phyloP scores from a whole-genome alignment of 768 basidiomycete species.

The Panellus pusillus region DNA sequence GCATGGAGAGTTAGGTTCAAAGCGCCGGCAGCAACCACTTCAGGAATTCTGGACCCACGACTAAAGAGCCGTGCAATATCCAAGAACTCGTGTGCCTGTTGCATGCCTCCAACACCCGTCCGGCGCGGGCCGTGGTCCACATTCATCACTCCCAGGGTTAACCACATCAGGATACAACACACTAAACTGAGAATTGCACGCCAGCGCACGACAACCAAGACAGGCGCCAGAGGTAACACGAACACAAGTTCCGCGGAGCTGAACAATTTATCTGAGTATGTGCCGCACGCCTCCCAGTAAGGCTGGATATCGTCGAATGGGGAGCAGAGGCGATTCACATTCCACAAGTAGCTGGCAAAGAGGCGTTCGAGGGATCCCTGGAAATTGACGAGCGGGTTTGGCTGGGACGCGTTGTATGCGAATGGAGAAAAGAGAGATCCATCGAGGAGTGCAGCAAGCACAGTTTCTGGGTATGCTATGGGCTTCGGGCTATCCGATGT shows the following conservation, averaged over 20 bases:
- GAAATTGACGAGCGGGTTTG: conserved; percentile 1
- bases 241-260: background rate
- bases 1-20: no score
- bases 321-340: conserved; percentile 8
- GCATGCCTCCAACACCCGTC: no score
- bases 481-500: background rate
- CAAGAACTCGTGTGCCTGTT: no score
- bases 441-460: background rate
- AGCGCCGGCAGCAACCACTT: no score
- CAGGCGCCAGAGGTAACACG: background rate
- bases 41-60: no score
- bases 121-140: no score
- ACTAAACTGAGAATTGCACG: conserved; percentile 7
- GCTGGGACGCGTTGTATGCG: background rate
- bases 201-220: conserved; percentile 6
- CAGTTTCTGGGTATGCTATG: background rate
- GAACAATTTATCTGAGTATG: background rate
- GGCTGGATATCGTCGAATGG: conserved; percentile 1
- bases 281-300: background rate
- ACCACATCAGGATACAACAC: conserved; percentile 1
- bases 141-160: background rate
- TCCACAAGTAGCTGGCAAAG: conserved; percentile 12
- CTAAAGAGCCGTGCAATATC: no score
- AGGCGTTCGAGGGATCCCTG: conserved; percentile 1
- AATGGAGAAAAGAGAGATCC: background rate